A percentile compares a stretch with the other conserved stretches of the same genome.
Conservation (phyloP, 1,284 basidiomycete genomes). For the Paramarasmius palmivorus region DNA sequence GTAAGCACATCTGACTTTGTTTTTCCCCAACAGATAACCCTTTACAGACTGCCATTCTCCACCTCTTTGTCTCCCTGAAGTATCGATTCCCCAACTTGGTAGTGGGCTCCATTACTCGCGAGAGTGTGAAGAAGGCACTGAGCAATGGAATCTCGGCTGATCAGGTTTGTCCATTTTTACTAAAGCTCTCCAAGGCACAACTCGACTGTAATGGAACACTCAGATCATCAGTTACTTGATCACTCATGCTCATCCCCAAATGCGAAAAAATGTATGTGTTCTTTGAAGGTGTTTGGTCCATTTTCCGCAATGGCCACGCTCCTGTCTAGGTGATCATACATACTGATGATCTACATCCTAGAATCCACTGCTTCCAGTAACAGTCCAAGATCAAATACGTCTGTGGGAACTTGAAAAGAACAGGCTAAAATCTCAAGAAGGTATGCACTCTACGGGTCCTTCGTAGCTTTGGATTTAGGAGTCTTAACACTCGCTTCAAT, state of each 20-base stretch:
- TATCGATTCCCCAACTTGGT: conserved; percentile 96
- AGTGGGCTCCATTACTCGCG: conserved; percentile 91
- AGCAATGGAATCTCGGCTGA: conserved; percentile 95
- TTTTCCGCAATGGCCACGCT: background rate
- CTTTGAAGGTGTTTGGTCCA: conserved; percentile 15
- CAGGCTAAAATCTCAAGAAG: conserved; percentile 85
- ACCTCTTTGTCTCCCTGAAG: conserved; percentile 90
- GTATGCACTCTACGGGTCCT: conserved; percentile 27
- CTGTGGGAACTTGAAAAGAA: conserved; percentile 98
- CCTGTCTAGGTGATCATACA: too few species aligned
- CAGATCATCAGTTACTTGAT: conserved; percentile 95
- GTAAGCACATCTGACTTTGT: conserved; percentile 1
- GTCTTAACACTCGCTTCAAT: too few species aligned
- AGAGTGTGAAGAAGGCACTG: conserved; percentile 93
- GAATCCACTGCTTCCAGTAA: conserved; percentile 91
- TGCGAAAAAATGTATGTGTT: conserved; percentile 84
- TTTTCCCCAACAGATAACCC: conserved; percentile 75
- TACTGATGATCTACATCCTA: conserved; percentile 26
- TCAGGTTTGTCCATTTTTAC: conserved; percentile 63
- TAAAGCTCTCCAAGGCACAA: conserved; percentile 3
- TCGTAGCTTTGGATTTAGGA: too few species aligned
- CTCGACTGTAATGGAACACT: too few species aligned
- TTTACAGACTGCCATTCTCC: conserved; percentile 94
- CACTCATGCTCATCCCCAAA: conserved; percentile 96
- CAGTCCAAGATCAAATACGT: conserved; percentile 97